A percentile compares a stretch with the other conserved stretches of the same genome.
phyloP scores from a whole-genome alignment of 1,284 basidiomycete species.

The Erythrobasidium hasegawianum region DNA sequence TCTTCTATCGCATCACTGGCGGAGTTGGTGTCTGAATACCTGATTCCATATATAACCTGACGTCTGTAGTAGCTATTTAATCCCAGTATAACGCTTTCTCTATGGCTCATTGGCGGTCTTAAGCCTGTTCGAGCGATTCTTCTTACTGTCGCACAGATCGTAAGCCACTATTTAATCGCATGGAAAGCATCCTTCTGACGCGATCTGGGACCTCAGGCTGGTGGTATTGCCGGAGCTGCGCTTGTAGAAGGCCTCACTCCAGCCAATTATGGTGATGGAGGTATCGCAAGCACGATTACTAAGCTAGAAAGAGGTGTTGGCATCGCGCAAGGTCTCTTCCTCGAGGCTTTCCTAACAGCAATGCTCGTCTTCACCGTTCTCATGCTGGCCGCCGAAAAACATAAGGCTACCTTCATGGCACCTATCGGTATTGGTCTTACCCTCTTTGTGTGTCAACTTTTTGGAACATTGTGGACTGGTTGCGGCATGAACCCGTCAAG shows the following conservation, averaged over 20 bases:
- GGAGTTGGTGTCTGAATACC: too few species aligned
- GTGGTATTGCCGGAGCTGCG: constrained; percentile 53
- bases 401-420: constrained; percentile 52
- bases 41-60: too few species aligned
- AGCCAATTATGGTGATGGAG: constrained; percentile 40
- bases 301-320: constrained; percentile 47
- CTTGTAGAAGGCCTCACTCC: constrained; percentile 49
- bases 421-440: constrained; percentile 55
- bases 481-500: constrained; percentile 64
- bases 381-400: constrained; percentile 53
- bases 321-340: constrained; percentile 45
- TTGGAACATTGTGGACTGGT: constrained; percentile 42
- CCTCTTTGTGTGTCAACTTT: constrained; percentile 53
- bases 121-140: constrained; percentile 50
- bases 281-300: constrained; percentile 49
- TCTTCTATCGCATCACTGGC: constrained; percentile 53
- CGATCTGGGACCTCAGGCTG: constrained; percentile 35
- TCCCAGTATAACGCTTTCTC: constrained; percentile 50
- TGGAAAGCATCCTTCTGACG: not conserved
- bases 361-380: constrained; percentile 51
- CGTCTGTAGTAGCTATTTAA: too few species aligned
- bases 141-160: constrained; percentile 51
- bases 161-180: constrained; percentile 22
- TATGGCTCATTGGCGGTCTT: constrained; percentile 52
- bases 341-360: constrained; percentile 54